Evolutionary conservation across 2,329 filamentous ascomycete genomes (phyloP).

Genomic region (Pleoardoris graminearum): DNA sequence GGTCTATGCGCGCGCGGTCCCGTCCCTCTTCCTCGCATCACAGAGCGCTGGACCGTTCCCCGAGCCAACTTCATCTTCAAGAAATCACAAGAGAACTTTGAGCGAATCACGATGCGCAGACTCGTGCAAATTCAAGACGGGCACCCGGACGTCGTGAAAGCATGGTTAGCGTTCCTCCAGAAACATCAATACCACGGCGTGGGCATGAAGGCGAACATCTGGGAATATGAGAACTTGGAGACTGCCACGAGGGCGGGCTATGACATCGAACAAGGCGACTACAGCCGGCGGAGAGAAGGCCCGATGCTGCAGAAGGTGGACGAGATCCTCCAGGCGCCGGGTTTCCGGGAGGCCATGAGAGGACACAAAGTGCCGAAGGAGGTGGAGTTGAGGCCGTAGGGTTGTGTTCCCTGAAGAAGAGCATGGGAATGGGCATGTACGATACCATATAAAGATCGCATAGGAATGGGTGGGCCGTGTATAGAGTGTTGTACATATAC

Average conservation of each 20-base stretch:
- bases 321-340: constrained; percentile 36
- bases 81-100: constrained; percentile 97
- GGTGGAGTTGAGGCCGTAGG: constrained; percentile 27
- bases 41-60: constrained; percentile 93
- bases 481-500: neutral
- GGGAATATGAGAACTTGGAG: constrained; percentile 75
- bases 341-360: constrained; percentile 40
- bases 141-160: constrained; percentile 81
- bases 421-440: neutral
- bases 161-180: constrained; percentile 89
- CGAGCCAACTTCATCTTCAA: constrained; percentile 91
- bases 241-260: constrained; percentile 34
- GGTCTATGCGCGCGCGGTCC: constrained; percentile 84
- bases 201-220: constrained; percentile 98
- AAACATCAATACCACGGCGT: constrained; percentile 96
- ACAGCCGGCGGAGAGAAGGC: constrained; percentile 35
- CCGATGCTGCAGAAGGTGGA: constrained; percentile 41
- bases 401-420: neutral
- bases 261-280: constrained; percentile 31
- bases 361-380: constrained; percentile 20
- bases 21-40: constrained; percentile 80
- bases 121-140: constrained; percentile 93
- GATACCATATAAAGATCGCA: constrained; percentile 1
- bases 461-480: neutral
- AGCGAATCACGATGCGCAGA: constrained; percentile 81